Base-by-base conservation (phyloP, 2,329 filamentous ascomycete genomes). In the Trichoderma sp. region DNA sequence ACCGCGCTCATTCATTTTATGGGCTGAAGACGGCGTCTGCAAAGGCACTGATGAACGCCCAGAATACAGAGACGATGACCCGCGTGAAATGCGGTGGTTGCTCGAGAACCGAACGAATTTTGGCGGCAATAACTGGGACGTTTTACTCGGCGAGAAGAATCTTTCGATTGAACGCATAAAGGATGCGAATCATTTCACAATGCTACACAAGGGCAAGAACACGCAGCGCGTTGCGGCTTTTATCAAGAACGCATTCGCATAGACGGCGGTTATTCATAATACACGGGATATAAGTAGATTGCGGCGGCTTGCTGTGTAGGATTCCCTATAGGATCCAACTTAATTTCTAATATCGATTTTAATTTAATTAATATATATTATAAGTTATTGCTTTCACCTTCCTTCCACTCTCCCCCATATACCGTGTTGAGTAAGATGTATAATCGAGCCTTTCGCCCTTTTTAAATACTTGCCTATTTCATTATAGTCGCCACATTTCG, bases 21-120 rank as follows among this genome's bases (percentile, higher is more conserved):
- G 90, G 90, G 91, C 89, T 77, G 88, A 89, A 73, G 89, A 92
- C 70, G 90, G 90, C 72, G 89, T 92, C 5, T 91, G 89, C 81
- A 86, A 89, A 72, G 81, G 88, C 54, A 89, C 89, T 0, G 83
- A 86, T 73, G 85, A 84, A 0, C 86, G 87, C 73, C 69, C 69
- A 18, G 70, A 70, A 14, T 65, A 68, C 43, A 34, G 59, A 46
- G 64, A 68, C n/a, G 60, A 70, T 21, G 69, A 70, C 37, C 69
- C 68, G 14, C 49, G 66, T n/a, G 69, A 69, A 88, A 83, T 79
- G 89, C 83, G 72, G 85, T 85, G 78, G 85, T 80, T 92, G 68
- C 83, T 92, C 11, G 89, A 92, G 78, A 91, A 92, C 82, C 83
- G 90, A 70, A 87, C 85, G 4, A 89, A 91, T 78, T 92, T 92